phyloP scores from a whole-genome alignment of 2,329 filamentous ascomycete species.

The Calonectria henricotiae region DNA sequence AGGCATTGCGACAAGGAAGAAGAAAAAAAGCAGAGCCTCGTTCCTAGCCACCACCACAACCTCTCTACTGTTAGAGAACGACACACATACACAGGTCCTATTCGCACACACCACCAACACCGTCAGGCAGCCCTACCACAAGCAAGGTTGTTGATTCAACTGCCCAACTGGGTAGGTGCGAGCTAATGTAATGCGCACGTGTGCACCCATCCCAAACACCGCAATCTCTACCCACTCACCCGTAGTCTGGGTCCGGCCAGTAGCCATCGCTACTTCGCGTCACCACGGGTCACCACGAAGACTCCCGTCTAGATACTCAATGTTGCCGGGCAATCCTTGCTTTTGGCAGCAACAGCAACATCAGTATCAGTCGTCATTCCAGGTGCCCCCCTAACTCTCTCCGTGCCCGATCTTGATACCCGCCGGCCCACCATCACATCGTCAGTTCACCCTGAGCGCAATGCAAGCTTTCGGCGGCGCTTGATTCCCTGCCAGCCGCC shows the following conservation, averaged over 20 bases:
- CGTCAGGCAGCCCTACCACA: constrained; percentile 29
- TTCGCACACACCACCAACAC: constrained; percentile 6
- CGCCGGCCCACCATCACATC: constrained; percentile 12
- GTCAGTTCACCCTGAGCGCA: not conserved
- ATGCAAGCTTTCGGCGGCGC: constrained; percentile 17
- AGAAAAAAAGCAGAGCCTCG: constrained; percentile 20
- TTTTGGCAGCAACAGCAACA: not conserved
- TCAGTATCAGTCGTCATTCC: not conserved
- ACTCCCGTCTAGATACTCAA: not conserved
- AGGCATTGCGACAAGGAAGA: not conserved
- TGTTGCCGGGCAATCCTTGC: not conserved
- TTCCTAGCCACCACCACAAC: constrained; percentile 18
- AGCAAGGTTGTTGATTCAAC: constrained; percentile 10
- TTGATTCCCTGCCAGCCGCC: constrained; percentile 16
- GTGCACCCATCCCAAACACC: constrained; percentile 29
- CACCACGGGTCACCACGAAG: not conserved
- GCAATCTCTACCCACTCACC: constrained; percentile 27
- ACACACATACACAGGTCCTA: constrained; percentile 14
- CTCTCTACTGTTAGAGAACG: not conserved
- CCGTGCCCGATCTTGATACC: constrained; percentile 19
- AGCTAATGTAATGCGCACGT: constrained; percentile 39
- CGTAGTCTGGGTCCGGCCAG: constrained; percentile 1
- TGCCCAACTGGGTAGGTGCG: constrained; percentile 37
- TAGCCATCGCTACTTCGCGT: constrained; percentile 4
- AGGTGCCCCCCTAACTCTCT: constrained; percentile 1